phyloP scores from a whole-genome alignment of 2,329 filamentous ascomycete species.

The Stachybotrys echinatus region DNA sequence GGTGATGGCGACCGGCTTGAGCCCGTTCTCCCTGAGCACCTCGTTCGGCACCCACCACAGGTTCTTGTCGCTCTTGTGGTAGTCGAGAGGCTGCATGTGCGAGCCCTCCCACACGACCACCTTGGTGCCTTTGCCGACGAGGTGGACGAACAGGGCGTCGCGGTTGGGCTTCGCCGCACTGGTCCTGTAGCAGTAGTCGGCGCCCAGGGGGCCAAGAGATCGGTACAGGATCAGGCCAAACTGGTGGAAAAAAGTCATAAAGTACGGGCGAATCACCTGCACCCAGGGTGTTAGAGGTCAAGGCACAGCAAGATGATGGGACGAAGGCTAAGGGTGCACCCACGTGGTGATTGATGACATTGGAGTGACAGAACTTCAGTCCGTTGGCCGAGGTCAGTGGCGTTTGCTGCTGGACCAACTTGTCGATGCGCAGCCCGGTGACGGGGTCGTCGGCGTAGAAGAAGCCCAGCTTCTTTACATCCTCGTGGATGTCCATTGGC shows the following conservation, averaged over 20 bases:
- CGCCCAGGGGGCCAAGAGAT: neutral
- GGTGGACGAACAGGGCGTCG: neutral
- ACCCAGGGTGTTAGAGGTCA: neutral
- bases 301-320: neutral
- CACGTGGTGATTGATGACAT: neutral
- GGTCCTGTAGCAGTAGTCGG: neutral
- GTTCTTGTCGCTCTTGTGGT: neutral
- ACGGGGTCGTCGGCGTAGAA: neutral
- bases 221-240: neutral
- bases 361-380: neutral
- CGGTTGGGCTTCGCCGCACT: neutral
- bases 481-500: neutral
- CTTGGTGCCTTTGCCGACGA: neutral
- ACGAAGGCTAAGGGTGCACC: neutral
- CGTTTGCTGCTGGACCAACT: neutral
- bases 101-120: neutral
- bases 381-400: neutral
- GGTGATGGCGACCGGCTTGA: neutral
- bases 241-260: neutral
- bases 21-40: neutral
- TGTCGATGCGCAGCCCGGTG: neutral
- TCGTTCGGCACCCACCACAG: neutral
- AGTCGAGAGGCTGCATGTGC: neutral
- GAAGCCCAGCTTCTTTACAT: neutral
- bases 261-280: neutral